Evolutionary conservation across 2,329 filamentous ascomycete species (phyloP).

Genomic region (Apiospora phragmitis): DNA sequence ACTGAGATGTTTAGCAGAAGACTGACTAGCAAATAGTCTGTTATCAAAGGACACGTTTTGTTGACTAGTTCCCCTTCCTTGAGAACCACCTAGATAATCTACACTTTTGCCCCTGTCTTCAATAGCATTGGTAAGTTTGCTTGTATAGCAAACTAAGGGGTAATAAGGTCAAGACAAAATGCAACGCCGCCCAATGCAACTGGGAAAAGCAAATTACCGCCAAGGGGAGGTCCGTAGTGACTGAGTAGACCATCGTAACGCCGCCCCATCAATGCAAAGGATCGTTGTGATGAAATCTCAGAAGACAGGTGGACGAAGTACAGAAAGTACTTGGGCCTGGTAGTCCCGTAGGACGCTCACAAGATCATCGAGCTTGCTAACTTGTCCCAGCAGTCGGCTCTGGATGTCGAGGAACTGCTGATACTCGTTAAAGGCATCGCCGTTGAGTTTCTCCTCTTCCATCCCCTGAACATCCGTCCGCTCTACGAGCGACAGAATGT

Average conservation of each 20-base stretch:
- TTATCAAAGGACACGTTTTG: background rate
- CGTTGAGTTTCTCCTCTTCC: conserved; percentile 76
- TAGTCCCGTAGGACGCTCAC: conserved; percentile 82
- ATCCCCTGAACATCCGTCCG: conserved; percentile 83
- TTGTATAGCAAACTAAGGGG: background rate
- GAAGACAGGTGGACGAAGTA: background rate
- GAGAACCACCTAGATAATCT: background rate
- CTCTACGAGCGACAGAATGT: conserved; percentile 78
- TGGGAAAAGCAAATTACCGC: background rate
- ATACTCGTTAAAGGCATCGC: conserved; percentile 69
- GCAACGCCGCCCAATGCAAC: conserved; percentile 16
- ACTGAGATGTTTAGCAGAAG: background rate
- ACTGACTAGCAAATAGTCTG: background rate
- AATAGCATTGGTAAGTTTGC: background rate
- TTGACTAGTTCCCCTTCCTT: background rate
- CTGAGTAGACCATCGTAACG: conserved; percentile 10
- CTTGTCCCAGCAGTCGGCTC: conserved; percentile 74
- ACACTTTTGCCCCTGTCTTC: background rate
- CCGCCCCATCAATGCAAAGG: conserved; percentile 10
- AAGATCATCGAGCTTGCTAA: conserved; percentile 80
- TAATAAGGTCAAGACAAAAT: background rate
- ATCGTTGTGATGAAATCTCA: background rate
- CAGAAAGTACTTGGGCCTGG: conserved; percentile 37
- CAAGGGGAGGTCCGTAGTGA: background rate
- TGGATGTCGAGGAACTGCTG: conserved; percentile 62